phyloP scores from a whole-genome alignment of 108 stramenopile species.

The Nitzschia putrida region DNA sequence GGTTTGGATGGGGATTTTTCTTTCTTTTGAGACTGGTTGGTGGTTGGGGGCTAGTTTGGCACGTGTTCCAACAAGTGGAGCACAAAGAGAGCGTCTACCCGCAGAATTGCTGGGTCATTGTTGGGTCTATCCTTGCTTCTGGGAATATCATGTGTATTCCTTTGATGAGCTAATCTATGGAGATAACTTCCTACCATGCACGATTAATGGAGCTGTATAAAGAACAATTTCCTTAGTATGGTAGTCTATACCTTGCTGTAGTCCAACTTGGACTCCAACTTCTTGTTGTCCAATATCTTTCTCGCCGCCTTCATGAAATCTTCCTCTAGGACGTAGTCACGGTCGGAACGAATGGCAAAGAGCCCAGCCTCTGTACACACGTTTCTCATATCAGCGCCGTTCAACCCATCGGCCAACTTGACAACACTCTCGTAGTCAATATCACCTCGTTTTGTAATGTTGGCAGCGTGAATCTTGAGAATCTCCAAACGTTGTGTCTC shows the following conservation, averaged over 20 bases:
- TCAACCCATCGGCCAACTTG: constrained; percentile 97
- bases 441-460: constrained; percentile 95
- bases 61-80: too few species aligned
- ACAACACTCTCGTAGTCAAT: constrained; percentile 97
- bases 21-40: too few species aligned
- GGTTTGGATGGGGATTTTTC: too few species aligned
- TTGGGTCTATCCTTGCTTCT: too few species aligned
- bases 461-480: constrained; percentile 93
- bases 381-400: constrained; percentile 98
- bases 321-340: constrained; percentile 97
- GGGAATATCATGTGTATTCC: too few species aligned
- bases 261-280: constrained; percentile 97
- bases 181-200: too few species aligned
- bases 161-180: too few species aligned
- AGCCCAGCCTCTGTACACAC: constrained; percentile 98
- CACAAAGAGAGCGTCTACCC: too few species aligned
- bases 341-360: constrained; percentile 96
- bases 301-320: constrained; percentile 99
- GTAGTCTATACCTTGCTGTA: constrained; percentile 92
- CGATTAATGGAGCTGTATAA: too few species aligned
- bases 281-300: constrained; percentile 98
- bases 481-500: constrained; percentile 96
- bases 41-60: too few species aligned
- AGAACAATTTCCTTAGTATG: too few species aligned
- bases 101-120: too few species aligned